phyloP scores from a whole-genome alignment of 768 basidiomycete species.

The Fomitopsis serialis region DNA sequence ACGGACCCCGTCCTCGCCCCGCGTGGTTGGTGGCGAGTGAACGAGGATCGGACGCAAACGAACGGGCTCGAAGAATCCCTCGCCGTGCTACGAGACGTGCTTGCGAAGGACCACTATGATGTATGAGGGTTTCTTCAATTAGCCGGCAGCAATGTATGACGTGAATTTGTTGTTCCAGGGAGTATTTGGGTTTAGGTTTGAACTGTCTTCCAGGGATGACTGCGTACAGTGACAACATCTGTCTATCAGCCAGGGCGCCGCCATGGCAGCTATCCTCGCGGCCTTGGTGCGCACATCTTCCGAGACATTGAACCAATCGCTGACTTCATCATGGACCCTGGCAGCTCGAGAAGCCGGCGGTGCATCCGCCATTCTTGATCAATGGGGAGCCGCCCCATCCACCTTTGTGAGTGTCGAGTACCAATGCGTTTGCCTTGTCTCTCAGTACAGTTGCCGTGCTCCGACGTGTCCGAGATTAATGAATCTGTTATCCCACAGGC shows the following conservation, averaged over 20 bases:
- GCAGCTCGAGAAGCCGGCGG: constrained; percentile 49
- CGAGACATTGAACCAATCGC: background rate
- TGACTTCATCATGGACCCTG: background rate
- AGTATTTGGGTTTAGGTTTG: constrained; percentile 74
- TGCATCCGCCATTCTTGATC: constrained; percentile 53
- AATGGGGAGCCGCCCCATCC: constrained; percentile 66
- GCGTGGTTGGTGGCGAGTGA: constrained; percentile 68
- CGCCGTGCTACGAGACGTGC: constrained; percentile 44
- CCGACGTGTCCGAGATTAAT: background rate
- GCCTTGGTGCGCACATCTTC: constrained; percentile 50
- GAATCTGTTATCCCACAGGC: constrained; percentile 31
- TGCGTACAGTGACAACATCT: background rate
- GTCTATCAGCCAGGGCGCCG: constrained; percentile 65
- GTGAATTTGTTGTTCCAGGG: constrained; percentile 38
- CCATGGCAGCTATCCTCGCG: constrained; percentile 63
- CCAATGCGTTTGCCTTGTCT: background rate
- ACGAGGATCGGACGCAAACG: constrained; percentile 45
- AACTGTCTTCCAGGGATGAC: background rate
- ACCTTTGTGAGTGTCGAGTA: constrained; percentile 40
- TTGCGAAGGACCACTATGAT: constrained; percentile 59
- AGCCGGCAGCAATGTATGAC: constrained; percentile 3
- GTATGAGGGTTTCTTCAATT: constrained; percentile 39
- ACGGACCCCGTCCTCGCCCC: constrained; percentile 51
- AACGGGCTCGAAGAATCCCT: constrained; percentile 57
- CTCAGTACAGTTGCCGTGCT: background rate